These are phyloP conservation scores for Suhomyces bolitotheri DNA, from an alignment of 1,139 yeast genomes.

Conservation along the genomic window DNA sequence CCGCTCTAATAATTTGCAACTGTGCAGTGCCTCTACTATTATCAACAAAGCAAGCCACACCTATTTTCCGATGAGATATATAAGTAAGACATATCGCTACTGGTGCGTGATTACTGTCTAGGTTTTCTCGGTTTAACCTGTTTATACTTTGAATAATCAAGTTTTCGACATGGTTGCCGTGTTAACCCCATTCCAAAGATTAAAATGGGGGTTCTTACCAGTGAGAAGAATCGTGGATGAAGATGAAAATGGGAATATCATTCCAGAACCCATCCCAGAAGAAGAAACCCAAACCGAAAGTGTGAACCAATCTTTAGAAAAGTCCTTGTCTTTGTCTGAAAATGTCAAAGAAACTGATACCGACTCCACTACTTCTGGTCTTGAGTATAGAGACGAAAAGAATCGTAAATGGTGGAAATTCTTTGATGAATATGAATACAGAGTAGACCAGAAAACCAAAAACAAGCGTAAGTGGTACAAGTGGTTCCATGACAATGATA, in stretches of 20 bases:
- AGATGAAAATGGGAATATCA: slow-evolving; percentile 16
- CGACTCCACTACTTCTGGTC: slow-evolving; percentile 3
- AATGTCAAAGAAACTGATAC: slow-evolving; percentile 4
- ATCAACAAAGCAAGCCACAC: too few species aligned
- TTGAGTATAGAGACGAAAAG: slow-evolving; percentile 62
- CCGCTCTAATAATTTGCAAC: too few species aligned
- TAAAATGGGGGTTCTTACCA: slow-evolving; percentile 54
- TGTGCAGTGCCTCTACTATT: too few species aligned
- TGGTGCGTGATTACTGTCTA: too few species aligned
- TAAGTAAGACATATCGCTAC: too few species aligned
- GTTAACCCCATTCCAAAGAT: slow-evolving; percentile 24
- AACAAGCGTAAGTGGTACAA: slow-evolving; percentile 54
- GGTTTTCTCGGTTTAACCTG: too few species aligned
- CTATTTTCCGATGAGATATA: too few species aligned
- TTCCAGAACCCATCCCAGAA: neutral
- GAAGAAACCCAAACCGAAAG: slow-evolving; percentile 7
- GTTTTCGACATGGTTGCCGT: slow-evolving; percentile 1
- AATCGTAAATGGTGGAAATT: slow-evolving; percentile 63
- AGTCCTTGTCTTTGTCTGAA: slow-evolving; percentile 1
- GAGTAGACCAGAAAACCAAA: slow-evolving; percentile 40
- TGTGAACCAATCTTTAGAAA: slow-evolving; percentile 13
- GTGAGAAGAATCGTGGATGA: slow-evolving; percentile 48
- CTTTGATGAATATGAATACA: slow-evolving; percentile 63
- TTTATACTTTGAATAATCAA: too few species aligned
- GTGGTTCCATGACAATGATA: slow-evolving; percentile 62